Evolutionary conservation across 1,284 basidiomycete species (phyloP), one percentile per base, ranked within the genome.

Genomic region (Leccinum pachyderme): DNA sequence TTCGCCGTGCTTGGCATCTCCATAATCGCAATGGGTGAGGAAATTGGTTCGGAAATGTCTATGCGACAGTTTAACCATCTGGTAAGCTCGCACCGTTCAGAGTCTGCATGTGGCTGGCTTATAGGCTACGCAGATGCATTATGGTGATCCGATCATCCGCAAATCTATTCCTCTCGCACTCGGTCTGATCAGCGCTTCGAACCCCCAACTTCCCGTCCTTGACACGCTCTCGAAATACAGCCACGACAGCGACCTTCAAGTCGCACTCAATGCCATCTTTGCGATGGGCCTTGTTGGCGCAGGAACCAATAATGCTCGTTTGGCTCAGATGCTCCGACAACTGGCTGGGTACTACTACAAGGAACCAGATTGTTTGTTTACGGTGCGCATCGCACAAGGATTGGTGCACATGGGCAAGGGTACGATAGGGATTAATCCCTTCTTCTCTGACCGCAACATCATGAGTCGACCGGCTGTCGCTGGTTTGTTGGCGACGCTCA

Each of bases 221-320:
- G 97, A 99, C 73, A 98, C 95, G 0, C 85, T 99, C 7, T 98
- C 95, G n/a, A 98, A 97, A 73, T 99, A 99, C 78, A 97, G 94
- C 61, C 97, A 99, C 79, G 97, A 99, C 78, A 95, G 91, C 67
- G 97, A 99, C 73, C 86, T 98, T 35, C 83, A 87, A 54, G 97
- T 99, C 13, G 97, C 96, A 0, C 82, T 95, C 55, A 99, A 98
- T 68, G 93, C 97, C 27, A 99, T 99, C 73, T 89, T 99, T 62
- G 95, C 96, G 3, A 99, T 99, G 96, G 97, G 97, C 64, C 81
- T 99, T 18, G 91, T 99, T 51, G 97, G 97, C 32, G 96, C 96
- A 0, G 97, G 97, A 35, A 95, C 95, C 29, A 99, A 99, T 77
- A 99, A 99, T 64, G 97, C 97, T 4, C 87, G 95, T 46, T 80